A percentile compares a stretch with the other conserved stretches of the same genome.
Conservation (phyloP, 257 asterid species). For the Anisodus tanguticus region DNA sequence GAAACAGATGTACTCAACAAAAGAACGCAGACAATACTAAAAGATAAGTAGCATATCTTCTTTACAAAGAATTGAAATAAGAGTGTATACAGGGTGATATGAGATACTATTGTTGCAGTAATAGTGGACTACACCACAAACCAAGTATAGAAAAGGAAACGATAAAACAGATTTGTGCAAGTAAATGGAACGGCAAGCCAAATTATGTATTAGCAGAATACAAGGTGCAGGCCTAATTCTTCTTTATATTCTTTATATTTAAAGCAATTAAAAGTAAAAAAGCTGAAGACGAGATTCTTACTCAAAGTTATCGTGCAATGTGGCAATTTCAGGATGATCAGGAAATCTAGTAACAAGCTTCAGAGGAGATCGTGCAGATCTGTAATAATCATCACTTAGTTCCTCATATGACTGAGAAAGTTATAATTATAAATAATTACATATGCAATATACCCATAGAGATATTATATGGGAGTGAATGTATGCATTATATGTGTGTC, state of each 20-base stretch:
- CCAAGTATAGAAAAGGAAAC: no score
- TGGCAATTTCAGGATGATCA: constrained; percentile 80
- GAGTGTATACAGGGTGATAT: not conserved
- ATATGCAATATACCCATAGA: not conserved
- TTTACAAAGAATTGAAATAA: not conserved
- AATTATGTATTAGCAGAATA: no score
- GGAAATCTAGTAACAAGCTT: constrained; percentile 72
- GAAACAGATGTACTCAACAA: not conserved
- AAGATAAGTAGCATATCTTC: not conserved
- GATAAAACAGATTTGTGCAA: no score
- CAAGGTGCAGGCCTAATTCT: not conserved
- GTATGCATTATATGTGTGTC: constrained; percentile 12
- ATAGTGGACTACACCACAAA: no score
- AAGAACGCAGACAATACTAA: constrained; percentile 24
- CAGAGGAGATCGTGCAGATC: constrained; percentile 82
- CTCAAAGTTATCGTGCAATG: constrained; percentile 90
- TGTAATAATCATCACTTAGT: constrained; percentile 42
- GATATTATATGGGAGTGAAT: not conserved
- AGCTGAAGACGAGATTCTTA: constrained; percentile 47
- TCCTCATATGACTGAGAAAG: constrained; percentile 14
- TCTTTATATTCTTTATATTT: not conserved
- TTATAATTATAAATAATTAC: constrained; percentile 3
- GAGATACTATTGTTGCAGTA: no score
- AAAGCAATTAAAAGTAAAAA: constrained; percentile 6
- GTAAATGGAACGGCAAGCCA: no score